Evolutionary conservation across 345 rosid species (phyloP).

Genomic region (Toxicodendron radicans): DNA sequence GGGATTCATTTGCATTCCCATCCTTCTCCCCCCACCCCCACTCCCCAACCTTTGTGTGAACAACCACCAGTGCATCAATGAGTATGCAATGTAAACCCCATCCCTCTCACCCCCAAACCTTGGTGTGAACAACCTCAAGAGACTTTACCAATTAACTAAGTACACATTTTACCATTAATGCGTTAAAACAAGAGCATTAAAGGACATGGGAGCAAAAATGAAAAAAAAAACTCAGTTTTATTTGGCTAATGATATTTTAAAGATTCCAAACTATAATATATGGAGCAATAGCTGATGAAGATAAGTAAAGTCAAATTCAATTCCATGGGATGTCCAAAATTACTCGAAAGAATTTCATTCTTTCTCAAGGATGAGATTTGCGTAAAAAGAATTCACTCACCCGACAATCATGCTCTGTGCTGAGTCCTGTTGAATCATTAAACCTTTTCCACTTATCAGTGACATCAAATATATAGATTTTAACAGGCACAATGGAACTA

Average conservation of each 20-base stretch:
- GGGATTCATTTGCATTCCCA: background rate
- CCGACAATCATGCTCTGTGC: conserved; percentile 56
- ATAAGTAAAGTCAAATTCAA: background rate
- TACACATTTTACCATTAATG: background rate
- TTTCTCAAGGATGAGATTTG: background rate
- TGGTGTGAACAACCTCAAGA: no score
- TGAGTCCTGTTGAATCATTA: conserved; percentile 35
- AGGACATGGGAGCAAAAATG: background rate
- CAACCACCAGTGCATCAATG: background rate
- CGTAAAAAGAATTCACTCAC: conserved; percentile 32
- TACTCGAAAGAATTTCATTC: background rate
- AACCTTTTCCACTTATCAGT: conserved; percentile 59
- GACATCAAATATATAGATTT: conserved; percentile 69
- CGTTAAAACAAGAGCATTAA: background rate
- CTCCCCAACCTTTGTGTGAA: no score
- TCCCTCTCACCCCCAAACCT: no score
- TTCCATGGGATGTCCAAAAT: background rate
- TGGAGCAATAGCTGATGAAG: background rate
- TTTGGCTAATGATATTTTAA: background rate
- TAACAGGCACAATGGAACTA: conserved; percentile 53
- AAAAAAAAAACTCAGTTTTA: background rate
- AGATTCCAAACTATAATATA: background rate
- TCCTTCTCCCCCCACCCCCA: no score
- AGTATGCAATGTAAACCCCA: background rate
- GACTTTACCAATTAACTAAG: no score